A percentile compares a stretch with the other conserved stretches of the same genome.
Evolutionary conservation across 192 early-diverging fungal genomes (phyloP).

Genomic region (Entomortierella lignicola): DNA sequence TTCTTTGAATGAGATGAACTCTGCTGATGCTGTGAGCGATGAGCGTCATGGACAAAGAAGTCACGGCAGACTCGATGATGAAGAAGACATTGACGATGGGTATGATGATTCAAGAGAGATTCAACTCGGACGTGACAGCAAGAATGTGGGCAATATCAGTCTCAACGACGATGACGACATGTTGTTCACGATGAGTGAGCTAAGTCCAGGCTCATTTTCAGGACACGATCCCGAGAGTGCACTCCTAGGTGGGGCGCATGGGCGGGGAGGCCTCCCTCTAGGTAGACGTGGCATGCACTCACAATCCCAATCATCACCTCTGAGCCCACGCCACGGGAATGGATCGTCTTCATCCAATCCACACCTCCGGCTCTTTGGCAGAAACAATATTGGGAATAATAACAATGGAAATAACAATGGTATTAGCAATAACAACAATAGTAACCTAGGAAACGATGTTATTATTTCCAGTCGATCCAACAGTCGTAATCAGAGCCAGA

Average conservation of each 20-base stretch:
- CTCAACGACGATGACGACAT: constrained; percentile 53
- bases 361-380: constrained; percentile 41
- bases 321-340: constrained; percentile 5
- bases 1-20: constrained; percentile 32
- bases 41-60: background rate
- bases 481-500: constrained; percentile 22
- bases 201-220: constrained; percentile 32
- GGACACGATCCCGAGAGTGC: constrained; percentile 12
- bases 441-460: constrained; percentile 3
- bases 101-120: constrained; percentile 2
- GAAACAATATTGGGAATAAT: constrained; percentile 5
- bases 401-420: background rate
- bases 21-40: background rate
- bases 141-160: constrained; percentile 11
- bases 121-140: background rate
- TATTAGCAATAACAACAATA: background rate
- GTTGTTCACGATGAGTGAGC: constrained; percentile 51
- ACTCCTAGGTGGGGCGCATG: background rate
- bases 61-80: constrained; percentile 1
- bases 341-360: constrained; percentile 2
- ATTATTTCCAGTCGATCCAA: constrained; percentile 5
- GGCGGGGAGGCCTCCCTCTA: constrained; percentile 24
- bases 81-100: constrained; percentile 20
- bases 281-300: constrained; percentile 35
- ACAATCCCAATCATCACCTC: constrained; percentile 40